Evolutionary conservation across 192 early-diverging fungal genomes (phyloP), one percentile per base, ranked within the genome.

Genomic region (Chytriomyces sp.): DNA sequence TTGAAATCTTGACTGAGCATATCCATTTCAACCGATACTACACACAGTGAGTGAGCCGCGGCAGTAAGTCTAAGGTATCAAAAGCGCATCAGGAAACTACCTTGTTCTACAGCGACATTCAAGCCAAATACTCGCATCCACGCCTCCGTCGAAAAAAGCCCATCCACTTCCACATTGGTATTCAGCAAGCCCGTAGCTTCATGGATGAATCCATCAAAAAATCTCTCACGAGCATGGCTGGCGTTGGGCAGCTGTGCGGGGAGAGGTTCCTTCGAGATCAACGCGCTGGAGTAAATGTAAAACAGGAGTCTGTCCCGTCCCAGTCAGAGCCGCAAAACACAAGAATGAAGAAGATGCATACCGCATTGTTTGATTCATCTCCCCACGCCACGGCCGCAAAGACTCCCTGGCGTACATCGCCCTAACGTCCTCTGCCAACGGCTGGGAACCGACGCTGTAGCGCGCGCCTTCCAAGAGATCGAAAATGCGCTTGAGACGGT

Each of bases 191-290:
- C 25, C 63, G 31, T 30, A 0, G 63, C 31, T 0, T 22, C 39
- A 22, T 32, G 1, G n/a, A 56, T 5, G n/a, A 59, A 58, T 26
- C 19, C 39, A 32, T 39, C 30, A 39, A 71, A 71, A 38, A 71
- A 32, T 38, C 33, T 10, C 6, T 58, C 7, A 7, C 69, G 69
- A n/a, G 69, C 52, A 6, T 25, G 1, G 28, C 10, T 4, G 0
- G 69, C 69, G 26, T 40, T 44, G 4, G 69, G 69, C 34, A 71
- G 19, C 22, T 71, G 57, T 1, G 10, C 31, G 1, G 69, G 69
- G 3, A 71, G 57, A 36, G 69, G 69, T 5, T 40, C 19, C 39
- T 60, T 71, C 28, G 69, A 32, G 14, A 71, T 37, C 55, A 71
- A n/a, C 17, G 56, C 12, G 5, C 57, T 54, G 3, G 56, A 60